Base-by-base conservation (phyloP, 2,329 filamentous ascomycete species). In the Parasarocladium wereldwijsianum region DNA sequence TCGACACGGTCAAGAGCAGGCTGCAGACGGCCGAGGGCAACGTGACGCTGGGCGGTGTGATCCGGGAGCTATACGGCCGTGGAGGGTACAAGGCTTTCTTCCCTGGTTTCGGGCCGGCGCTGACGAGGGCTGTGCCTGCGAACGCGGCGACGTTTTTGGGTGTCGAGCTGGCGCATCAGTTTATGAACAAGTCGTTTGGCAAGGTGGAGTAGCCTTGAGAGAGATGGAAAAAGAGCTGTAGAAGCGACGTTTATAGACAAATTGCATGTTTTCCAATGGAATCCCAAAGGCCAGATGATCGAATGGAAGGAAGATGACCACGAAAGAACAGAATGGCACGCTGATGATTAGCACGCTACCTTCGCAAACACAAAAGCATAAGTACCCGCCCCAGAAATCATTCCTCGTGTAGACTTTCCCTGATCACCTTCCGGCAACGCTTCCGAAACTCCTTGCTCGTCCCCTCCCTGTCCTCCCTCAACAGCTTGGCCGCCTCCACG, bases 101-200 rank as follows among this genome's bases (percentile, higher is more conserved):
- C 70, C 90, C 90, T 5, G 90, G 90, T 15, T 85, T 98, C 43
- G 87, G 83, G 1, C 90, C 90, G 2, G 90, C 90, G 3, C 67
- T 98, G 50, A 80, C 85, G 8, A 75, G 90, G 55, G 90, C 90
- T 4, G 85, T 96, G 24, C 90, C 90, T 6, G 90, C 90, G 8
- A 98, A 98, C 50, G 90, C 90, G 2, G 90, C 90, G 18, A 96
- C 90, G 3, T 98, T 98, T 46, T 57, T 86, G 45, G 81, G 82
- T 8, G 81, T 90, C 6, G 82, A 90, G 60, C 54, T 87, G 51
- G 82, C 82, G 24, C 81, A 90, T 47, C 76, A 82, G 55, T 75
- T 75, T 26, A 84, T 90, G 79, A 76, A 71, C 40, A 85, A 75
- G 65, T 57, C 69, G 28, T 83, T 87, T 49, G 71, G 61, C 13